These are phyloP conservation scores for Apiotrichum siamense DNA, from an alignment of 1,284 basidiomycete genomes.

Conservation along the genomic window DNA sequence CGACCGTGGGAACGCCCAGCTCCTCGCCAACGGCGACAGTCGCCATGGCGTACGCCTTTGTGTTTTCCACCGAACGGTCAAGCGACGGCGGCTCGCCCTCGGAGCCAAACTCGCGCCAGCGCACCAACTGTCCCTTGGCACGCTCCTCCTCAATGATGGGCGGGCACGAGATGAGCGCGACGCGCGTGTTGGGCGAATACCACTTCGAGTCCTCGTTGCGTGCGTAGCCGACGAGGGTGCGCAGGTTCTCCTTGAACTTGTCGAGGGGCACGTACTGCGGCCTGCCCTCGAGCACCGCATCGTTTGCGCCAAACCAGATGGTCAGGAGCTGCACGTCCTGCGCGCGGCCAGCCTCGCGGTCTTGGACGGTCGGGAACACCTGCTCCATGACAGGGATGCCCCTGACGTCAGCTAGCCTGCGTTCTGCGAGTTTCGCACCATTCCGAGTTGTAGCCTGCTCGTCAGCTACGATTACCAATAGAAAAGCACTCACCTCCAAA, in stretches of 20 bases:
- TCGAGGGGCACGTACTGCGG: conserved; percentile 56
- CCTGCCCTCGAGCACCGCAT: conserved; percentile 57
- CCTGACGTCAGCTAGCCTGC: conserved; percentile 44
- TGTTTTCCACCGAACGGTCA: conserved; percentile 59
- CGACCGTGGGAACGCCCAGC: conserved; percentile 57
- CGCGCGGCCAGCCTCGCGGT: conserved; percentile 53
- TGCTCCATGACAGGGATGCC: conserved; percentile 68
- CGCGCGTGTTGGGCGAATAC: conserved; percentile 66
- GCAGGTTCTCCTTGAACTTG: conserved; percentile 62
- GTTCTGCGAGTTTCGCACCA: conserved; percentile 47
- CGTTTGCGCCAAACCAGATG: conserved; percentile 85
- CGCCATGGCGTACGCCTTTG: conserved; percentile 63
- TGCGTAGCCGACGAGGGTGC: conserved; percentile 58
- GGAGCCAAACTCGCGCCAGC: conserved; percentile 27
- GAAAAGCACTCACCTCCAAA: conserved; percentile 33
- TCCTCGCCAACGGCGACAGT: conserved; percentile 58
- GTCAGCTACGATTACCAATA: background rate
- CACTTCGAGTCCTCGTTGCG: conserved; percentile 57
- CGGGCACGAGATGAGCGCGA: conserved; percentile 76
- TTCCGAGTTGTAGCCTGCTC: conserved; percentile 68
- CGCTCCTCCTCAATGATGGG: conserved; percentile 62
- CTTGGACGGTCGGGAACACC: conserved; percentile 56
- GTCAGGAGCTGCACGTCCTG: conserved; percentile 60
- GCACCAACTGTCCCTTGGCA: conserved; percentile 39
- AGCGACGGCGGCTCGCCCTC: conserved; percentile 35